phyloP scores from a whole-genome alignment of 768 basidiomycete species.

The Dentipellis sp. region DNA sequence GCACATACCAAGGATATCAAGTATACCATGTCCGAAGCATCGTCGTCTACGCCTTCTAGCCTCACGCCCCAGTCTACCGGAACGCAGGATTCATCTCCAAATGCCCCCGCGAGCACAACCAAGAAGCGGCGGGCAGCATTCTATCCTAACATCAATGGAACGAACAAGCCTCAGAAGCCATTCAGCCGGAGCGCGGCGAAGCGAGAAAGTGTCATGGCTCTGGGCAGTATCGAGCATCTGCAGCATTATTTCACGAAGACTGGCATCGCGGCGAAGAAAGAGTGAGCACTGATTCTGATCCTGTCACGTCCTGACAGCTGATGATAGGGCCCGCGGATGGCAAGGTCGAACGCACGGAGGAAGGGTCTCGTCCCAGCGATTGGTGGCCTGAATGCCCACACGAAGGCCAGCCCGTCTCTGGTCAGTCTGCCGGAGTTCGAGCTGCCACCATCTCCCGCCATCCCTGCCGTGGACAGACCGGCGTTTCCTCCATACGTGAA shows the following conservation, averaged over 20 bases:
- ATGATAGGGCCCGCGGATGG: conserved; percentile 20
- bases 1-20: background rate
- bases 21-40: conserved; percentile 15
- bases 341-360: conserved; percentile 35
- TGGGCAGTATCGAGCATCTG: conserved; percentile 94
- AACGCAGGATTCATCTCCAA: conserved; percentile 25
- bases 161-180: conserved; percentile 70
- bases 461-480: conserved; percentile 37
- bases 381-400: conserved; percentile 35
- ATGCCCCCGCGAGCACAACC: conserved; percentile 35
- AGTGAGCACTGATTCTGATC: conserved; percentile 36
- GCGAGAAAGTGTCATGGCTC: conserved; percentile 85
- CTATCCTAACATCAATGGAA: conserved; percentile 64
- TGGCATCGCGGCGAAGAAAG: conserved; percentile 61
- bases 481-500: conserved; percentile 48
- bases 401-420: conserved; percentile 29
- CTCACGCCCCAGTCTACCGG: conserved; percentile 59
- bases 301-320: background rate
- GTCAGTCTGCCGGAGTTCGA: conserved; percentile 40
- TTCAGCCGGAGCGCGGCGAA: conserved; percentile 90
- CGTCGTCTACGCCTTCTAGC: conserved; percentile 41
- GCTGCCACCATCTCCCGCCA: conserved; percentile 61
- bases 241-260: conserved; percentile 94
- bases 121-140: conserved; percentile 58
- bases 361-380: conserved; percentile 70